Evolutionary conservation across 495 filamentous ascomycete species (phyloP), one percentile per base, ranked within the genome.

Genomic region (Letharia lupina): DNA sequence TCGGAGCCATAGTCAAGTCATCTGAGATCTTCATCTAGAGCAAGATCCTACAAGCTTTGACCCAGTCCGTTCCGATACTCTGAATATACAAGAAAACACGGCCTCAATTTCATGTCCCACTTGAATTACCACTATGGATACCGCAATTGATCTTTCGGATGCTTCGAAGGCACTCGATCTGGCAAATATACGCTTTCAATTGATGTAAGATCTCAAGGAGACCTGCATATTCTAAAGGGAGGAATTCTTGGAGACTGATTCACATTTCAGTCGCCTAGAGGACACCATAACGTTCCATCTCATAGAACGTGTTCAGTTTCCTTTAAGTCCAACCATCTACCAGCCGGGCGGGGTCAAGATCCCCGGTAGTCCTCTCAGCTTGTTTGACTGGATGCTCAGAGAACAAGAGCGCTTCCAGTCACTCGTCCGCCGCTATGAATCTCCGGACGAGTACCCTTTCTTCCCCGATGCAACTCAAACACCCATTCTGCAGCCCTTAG

Each of bases 281-380:
- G 95, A 99, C 74, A 98, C 95, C 65, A 98, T 99, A 73, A 96
- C 90, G 72, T 99, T 96, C 79, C 91, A 98, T 79, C 80, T 98
- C 33, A 99, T 99, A 73, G 95, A 99, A 75, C 89, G 95, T 35
- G 95, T 93, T 42, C 95, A 99, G 79, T 99, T 99, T 77, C 93
- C 93, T 1, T 81, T 93, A 64, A 98, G 97, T 80, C 79, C 82
- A 62, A 91, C 88, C 73, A 90, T 98, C 75, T 98, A 98, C 78
- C 73, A 76, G 7, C 80, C 91, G 37, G 89, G 89, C 66, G 91
- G 89, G n/a, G 82, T 96, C 44, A 79, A 80, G 40, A 90, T 98
- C 69, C 90, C 92, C n/a, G 77, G 79, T 70, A 80, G 80, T 70
- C 70, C 81, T 44, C 82, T 93, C 40, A 91, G 88, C 76, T 90